Base-by-base conservation (phyloP, 352 stramenopile genomes). In the Pythium aristosporum region DNA sequence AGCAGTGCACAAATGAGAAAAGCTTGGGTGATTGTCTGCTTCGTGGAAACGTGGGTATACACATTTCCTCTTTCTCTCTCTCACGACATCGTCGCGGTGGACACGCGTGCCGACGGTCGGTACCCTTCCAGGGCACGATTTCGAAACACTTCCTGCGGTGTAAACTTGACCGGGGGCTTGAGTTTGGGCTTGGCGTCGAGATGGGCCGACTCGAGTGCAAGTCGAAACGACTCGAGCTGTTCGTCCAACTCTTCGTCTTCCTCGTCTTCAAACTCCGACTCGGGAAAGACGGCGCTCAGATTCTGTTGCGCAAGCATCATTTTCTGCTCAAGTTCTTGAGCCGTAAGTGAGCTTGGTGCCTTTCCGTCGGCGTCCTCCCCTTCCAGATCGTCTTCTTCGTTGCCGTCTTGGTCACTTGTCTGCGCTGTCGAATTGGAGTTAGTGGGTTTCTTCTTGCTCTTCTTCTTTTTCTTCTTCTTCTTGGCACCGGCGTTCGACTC, bases 191-290 rank as follows among this genome's bases (percentile, higher is more conserved):
- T 73, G 16, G 72, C 80, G 12, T 90, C 82, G 13, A 81, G 57
- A 53, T 93, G 84, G 15, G 82, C 84, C 15, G 82, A 90, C 64
- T 93, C 84, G 5, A 93, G 72, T 23, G 86, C 85, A n/a, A 78
- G 67, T 25, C 86, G 80, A 46, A 93, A 93, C 55, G 80, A 83
- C 58, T 90, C 85, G 51, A 93, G 77, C 70, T 90, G 72, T 54
- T 90, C 76, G 12, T 85, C 78, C 60, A 87, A 77, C 53, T 91
- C 80, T 63, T 90, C 79, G 55, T 92, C 84, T 51, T 84, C 74
- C 36, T 93, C 84, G 34, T 92, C 83, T 70, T 93, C 84, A 48
- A 93, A 93, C 57, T 90, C 73, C 9, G 84, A 91, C 53, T 93
- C 84, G 25, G 79, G 79, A 42, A 93, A 93, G 20, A 93, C 72